Base-by-base conservation (phyloP, 2,329 filamentous ascomycete genomes). In the Xylariaceae sp. region DNA sequence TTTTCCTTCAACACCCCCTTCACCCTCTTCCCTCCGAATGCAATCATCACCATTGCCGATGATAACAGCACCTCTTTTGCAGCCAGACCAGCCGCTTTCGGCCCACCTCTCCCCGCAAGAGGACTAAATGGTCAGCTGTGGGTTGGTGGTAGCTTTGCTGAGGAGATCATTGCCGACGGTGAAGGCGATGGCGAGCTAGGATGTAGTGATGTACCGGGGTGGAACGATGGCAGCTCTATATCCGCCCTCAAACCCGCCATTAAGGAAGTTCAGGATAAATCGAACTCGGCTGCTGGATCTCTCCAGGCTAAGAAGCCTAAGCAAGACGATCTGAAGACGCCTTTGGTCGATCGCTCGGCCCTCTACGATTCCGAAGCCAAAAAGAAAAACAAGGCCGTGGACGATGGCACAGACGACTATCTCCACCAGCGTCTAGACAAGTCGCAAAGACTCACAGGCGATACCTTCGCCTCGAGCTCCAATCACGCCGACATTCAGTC, bases 61-160 rank as follows among this genome's bases (percentile, higher is more conserved):
- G 93, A 98, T 68, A 98, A 98, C 67, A 95, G 89, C 56, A 98
- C 93, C 11, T 95, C 94, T 57, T 98, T 98, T 70, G 77, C 95
- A 44, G 91, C 93, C 35, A 79, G 93, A 39, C 93, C 93, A 48
- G 93, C 93, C 42, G 91, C 89, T 32, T 98, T 97, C 69, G 93
- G 93, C 1, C 89, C 93, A 4, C 71, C 79, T 32, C 71, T 98
- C 32, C 87, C 87, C 1, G 66, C 74, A 11, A 81, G 79, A 47
- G 92, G 93, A 21, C 69, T 97, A 53, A 95, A 88, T 61, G 91
- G 90, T 14, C 86, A 91, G 63, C 72, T 98, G 41, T 97, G 92
- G 92, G 86, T 95, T 45, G 92, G 92, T 4, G 92, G 85, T 60
- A 90, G 90, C 19, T 96, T 97, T 65, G 84, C 85, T 35, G 90